A percentile compares a stretch with the other conserved stretches of the same genome.
These are phyloP conservation scores for Cytospora piceae DNA, from an alignment of 2,329 filamentous ascomycete species.

Conservation along the genomic window DNA sequence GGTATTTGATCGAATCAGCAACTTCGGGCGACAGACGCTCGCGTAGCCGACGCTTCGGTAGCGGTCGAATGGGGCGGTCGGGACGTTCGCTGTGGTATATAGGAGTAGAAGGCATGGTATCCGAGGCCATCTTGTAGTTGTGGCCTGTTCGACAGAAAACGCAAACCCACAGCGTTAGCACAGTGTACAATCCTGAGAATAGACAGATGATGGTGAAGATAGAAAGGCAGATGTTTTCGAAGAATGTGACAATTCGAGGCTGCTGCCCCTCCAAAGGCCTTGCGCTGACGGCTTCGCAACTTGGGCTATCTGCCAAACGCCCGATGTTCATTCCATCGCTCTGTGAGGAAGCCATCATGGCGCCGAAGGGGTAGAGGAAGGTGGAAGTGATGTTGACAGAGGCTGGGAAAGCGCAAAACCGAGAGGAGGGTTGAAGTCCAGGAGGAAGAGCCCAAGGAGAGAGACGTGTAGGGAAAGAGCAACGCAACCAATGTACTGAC, in stretches of 20 bases:
- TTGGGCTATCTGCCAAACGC: neutral
- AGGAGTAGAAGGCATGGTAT: slow-evolving; percentile 72
- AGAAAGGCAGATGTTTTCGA: slow-evolving; percentile 9
- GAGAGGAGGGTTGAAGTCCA: slow-evolving; percentile 1
- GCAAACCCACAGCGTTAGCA: slow-evolving; percentile 39
- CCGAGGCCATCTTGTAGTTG: slow-evolving; percentile 64
- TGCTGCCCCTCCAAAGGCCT: slow-evolving; percentile 8
- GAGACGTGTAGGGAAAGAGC: slow-evolving; percentile 3
- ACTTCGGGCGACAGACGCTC: slow-evolving; percentile 85
- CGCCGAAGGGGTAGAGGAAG: neutral
- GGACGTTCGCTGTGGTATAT: slow-evolving; percentile 58
- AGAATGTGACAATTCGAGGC: slow-evolving; percentile 2
- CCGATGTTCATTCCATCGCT: neutral
- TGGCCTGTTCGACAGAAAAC: slow-evolving; percentile 43
- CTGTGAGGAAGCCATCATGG: slow-evolving; percentile 13
- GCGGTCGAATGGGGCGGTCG: slow-evolving; percentile 87
- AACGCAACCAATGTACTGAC: slow-evolving; percentile 23
- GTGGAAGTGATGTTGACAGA: neutral
- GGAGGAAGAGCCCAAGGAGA: neutral
- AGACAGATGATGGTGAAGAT: slow-evolving; percentile 14
- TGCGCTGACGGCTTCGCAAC: slow-evolving; percentile 6
- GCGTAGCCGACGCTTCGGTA: slow-evolving; percentile 86
- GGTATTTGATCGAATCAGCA: slow-evolving; percentile 80
- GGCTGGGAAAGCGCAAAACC: neutral
- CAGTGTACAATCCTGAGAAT: slow-evolving; percentile 30